Base-by-base conservation (phyloP, 1,139 yeast genomes). In the Geotrichum europaeum region DNA sequence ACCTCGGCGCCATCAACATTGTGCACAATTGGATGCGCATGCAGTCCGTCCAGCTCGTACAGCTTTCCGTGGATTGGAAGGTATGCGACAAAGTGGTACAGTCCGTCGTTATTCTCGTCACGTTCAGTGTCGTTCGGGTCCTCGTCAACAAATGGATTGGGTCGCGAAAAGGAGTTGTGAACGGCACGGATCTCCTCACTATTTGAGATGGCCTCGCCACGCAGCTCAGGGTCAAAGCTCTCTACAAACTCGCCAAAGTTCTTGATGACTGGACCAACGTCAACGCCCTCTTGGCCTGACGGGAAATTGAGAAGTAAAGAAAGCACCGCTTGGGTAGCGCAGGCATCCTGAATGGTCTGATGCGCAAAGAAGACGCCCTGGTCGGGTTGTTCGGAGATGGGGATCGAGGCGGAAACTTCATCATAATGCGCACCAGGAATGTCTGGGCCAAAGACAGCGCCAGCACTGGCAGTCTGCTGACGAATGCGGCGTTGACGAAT, bases 291-390 rank as follows among this genome's bases (percentile, higher is more conserved):
- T 6, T 20, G 28, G n/a, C 43, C 40, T 25, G 25, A 1, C 1
- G 73, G 71, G 61, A 79, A 78, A 65, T 79, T 79, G 63, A 86
- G 69, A 58, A 86, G 72, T 13, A 84, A 73, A 62, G 85, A 84
- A 61, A 86, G 73, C n/a, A 86, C 85, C 0, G 91, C 91, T 68
- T 84, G 89, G 1, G 91, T 86, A n/a, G 87, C 91, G 72, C 91
- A 86, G 1, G 91, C 89, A 68, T 86, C 84, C 66, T 84, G 85
- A 58, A 85, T 84, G 47, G 83, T 81, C 70, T 86, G 91, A 60
- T 79, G 80, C 6, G 89, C 89, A 69, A 86, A 86, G 70, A 84
- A 85, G 13, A 84, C 70, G 7, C 73, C 73, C 6, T 75, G 69
- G 1, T 72, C 69, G 56, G 59, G 55, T 30, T 53, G 51, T n/a